A percentile compares a stretch with the other conserved stretches of the same genome.
Conservation (phyloP, 495 filamentous ascomycete species). For the Bacidia gigantensis region DNA sequence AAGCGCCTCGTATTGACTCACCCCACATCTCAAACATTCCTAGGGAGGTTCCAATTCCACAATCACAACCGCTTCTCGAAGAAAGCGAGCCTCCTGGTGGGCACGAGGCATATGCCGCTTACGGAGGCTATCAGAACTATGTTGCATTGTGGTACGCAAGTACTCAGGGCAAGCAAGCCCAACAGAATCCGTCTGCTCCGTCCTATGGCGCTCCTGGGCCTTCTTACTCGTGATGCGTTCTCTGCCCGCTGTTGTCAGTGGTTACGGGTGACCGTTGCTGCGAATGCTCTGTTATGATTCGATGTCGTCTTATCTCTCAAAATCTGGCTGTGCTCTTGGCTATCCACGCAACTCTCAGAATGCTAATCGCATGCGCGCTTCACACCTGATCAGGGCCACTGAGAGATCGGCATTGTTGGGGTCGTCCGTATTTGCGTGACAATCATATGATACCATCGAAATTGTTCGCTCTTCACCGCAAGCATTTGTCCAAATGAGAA, state of each 20-base stretch:
- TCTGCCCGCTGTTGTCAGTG: not conserved
- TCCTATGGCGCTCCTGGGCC: slow-evolving; percentile 1
- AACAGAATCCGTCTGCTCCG: slow-evolving; percentile 12
- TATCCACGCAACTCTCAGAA: not conserved
- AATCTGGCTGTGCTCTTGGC: not conserved
- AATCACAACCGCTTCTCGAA: slow-evolving; percentile 26
- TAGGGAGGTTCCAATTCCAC: slow-evolving; percentile 1
- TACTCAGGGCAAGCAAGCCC: slow-evolving; percentile 33
- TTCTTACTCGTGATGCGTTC: slow-evolving; percentile 2
- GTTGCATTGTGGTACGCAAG: slow-evolving; percentile 50
- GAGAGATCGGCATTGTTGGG: not conserved
- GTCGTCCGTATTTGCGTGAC: not conserved
- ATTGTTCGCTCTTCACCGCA: no score
- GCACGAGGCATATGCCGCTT: slow-evolving; percentile 45
- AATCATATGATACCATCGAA: not conserved
- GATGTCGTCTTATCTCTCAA: not conserved
- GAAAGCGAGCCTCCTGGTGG: slow-evolving; percentile 36
- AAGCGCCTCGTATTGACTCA: slow-evolving; percentile 29
- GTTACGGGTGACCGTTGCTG: not conserved
- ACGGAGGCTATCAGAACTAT: slow-evolving; percentile 52
- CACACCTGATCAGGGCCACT: not conserved
- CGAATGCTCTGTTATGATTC: not conserved
- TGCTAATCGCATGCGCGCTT: not conserved
- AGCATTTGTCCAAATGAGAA: no score
- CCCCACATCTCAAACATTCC: slow-evolving; percentile 18